A percentile compares a stretch with the other conserved stretches of the same genome.
These are phyloP conservation scores for Malus fusca DNA, from an alignment of 306 rosid genomes.

Conservation along the genomic window DNA sequence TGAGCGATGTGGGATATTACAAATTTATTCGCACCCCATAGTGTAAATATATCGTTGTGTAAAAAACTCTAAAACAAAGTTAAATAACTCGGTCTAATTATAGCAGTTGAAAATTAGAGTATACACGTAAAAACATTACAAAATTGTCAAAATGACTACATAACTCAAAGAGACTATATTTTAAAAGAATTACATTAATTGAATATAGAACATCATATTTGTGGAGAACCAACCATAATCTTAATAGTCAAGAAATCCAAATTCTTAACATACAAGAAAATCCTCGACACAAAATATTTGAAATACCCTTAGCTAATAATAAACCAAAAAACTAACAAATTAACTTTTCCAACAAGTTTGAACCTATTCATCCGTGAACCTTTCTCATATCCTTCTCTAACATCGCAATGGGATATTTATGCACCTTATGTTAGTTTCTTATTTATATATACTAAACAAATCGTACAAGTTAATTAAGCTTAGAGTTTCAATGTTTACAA, in stretches of 20 bases:
- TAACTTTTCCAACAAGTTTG: neutral
- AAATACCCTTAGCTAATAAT: neutral
- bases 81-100: neutral
- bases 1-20: no score
- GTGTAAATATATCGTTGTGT: neutral
- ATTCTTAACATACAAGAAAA: neutral
- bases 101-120: no score
- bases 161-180: neutral
- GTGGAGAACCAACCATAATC: neutral
- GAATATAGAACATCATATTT: neutral
- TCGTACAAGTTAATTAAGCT: constrained; percentile 5
- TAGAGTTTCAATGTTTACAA: neutral
- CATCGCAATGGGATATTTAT: neutral
- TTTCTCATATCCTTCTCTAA: neutral
- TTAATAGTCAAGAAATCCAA: neutral
- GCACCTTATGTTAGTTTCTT: neutral
- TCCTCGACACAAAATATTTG: neutral
- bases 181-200: neutral
- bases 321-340: neutral
- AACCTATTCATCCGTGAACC: neutral
- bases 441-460: neutral
- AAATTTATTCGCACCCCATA: neutral
- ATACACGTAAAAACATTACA: neutral
- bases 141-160: neutral
- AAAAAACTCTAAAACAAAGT: no score